Percentiles rank a stretch among this genome's conserved stretches.
Conservation (phyloP, 106 monocot genomes). For the Platanthera guangdongensis region DNA sequence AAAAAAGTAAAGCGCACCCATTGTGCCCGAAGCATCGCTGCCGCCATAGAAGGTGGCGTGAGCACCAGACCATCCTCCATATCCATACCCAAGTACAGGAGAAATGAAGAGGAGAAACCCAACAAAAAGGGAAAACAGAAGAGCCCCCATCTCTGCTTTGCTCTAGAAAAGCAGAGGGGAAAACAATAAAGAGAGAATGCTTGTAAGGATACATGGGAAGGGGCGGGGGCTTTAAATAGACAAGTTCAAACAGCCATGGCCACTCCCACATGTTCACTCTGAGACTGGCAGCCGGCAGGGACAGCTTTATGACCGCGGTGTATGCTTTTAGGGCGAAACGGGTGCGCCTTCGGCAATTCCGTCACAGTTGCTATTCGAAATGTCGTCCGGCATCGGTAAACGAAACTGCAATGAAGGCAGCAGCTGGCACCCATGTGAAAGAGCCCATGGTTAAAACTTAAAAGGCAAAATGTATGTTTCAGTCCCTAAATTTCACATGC, state of each 20-base stretch:
- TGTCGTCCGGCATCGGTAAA: background rate
- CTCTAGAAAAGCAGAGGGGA: background rate
- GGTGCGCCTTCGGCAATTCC: background rate
- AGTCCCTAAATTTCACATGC: too few species aligned
- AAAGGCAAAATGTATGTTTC: too few species aligned
- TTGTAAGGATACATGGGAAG: background rate
- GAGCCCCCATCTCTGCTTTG: conserved; percentile 7
- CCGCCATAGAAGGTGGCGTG: conserved; percentile 85
- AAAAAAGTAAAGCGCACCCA: conserved; percentile 26
- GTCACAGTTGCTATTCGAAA: background rate
- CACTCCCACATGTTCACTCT: background rate
- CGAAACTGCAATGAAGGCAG: background rate
- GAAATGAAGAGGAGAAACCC: conserved; percentile 16
- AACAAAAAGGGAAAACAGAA: conserved; percentile 10
- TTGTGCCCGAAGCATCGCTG: conserved; percentile 76
- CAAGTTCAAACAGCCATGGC: background rate
- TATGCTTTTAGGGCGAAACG: background rate
- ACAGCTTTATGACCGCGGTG: background rate
- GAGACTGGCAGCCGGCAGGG: background rate
- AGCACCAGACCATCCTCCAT: conserved; percentile 45
- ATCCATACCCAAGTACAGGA: conserved; percentile 20
- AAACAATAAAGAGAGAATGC: background rate
- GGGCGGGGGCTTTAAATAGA: conserved; percentile 7
- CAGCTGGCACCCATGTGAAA: too few species aligned
- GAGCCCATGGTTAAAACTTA: background rate